These are phyloP conservation scores for Geum urbanum DNA, from an alignment of 306 rosid species.

Conservation along the genomic window DNA sequence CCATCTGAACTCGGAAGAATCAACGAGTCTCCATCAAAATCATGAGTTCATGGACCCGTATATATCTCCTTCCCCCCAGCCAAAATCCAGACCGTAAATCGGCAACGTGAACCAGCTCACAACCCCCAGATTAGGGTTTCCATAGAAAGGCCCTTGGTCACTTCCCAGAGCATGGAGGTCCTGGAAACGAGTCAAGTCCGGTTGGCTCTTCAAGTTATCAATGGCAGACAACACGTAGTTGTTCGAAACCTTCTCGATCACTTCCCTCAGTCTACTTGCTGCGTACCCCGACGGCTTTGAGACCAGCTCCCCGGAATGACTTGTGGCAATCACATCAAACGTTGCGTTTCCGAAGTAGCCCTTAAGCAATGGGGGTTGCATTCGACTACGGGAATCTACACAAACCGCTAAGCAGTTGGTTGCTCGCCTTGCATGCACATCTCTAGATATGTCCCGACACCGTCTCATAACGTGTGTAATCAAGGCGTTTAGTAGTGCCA, in stretches of 20 bases:
- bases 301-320: conserved; percentile 44
- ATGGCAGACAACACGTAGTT: conserved; percentile 36
- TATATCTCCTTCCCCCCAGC: conserved; percentile 59
- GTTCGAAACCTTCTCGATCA: conserved; percentile 43
- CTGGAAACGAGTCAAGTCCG: conserved; percentile 44
- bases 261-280: conserved; percentile 45
- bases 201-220: conserved; percentile 40
- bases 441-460: conserved; percentile 55
- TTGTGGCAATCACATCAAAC: conserved; percentile 38
- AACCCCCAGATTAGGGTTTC: conserved; percentile 44
- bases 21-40: conserved; percentile 43
- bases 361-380: conserved; percentile 40
- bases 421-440: conserved; percentile 57
- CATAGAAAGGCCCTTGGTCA: conserved; percentile 33
- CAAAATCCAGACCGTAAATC: conserved; percentile 51
- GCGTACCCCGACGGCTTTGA: conserved; percentile 51
- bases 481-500: background rate
- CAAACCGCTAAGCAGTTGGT: conserved; percentile 35
- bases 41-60: conserved; percentile 47
- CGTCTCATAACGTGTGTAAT: conserved; percentile 44
- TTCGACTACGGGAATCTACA: conserved; percentile 40
- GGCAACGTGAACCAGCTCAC: conserved; percentile 60
- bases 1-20: conserved; percentile 32
- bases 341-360: conserved; percentile 57
- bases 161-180: conserved; percentile 36